Conservation (phyloP, 140 eudicot species). For the Cichorium intybus region DNA sequence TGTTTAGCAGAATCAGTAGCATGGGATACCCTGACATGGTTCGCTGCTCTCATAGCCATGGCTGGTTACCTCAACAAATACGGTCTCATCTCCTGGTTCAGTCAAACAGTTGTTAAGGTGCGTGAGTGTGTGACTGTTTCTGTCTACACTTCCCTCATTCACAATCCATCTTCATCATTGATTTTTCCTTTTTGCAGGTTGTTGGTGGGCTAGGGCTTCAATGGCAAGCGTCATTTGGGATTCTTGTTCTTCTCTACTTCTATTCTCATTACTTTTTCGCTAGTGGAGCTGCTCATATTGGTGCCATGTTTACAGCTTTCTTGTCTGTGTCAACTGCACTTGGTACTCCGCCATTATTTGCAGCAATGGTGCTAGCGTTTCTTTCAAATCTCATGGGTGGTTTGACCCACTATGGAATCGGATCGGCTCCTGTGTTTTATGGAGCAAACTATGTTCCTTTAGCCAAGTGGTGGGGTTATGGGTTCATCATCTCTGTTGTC, state of each 20-base stretch:
- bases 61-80: slow-evolving; percentile 98
- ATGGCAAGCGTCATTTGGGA: slow-evolving; percentile 96
- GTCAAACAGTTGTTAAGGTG: slow-evolving; percentile 94
- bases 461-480: slow-evolving; percentile 96
- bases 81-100: slow-evolving; percentile 97
- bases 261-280: slow-evolving; percentile 97
- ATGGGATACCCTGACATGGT: slow-evolving; percentile 99
- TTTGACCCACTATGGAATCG: slow-evolving; percentile 91
- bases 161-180: background rate
- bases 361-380: slow-evolving; percentile 82
- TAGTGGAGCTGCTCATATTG: slow-evolving; percentile 99
- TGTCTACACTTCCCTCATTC: background rate
- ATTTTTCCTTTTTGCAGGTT: too few species aligned
- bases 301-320: slow-evolving; percentile 98
- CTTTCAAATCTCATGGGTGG: slow-evolving; percentile 99
- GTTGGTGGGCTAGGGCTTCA: slow-evolving; percentile 97
- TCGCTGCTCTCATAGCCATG: slow-evolving; percentile 99
- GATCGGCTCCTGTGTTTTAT: slow-evolving; percentile 98
- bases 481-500: slow-evolving; percentile 79
- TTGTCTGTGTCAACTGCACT: slow-evolving; percentile 91
- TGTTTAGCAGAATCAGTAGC: slow-evolving; percentile 94
- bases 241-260: slow-evolving; percentile 90
- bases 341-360: slow-evolving; percentile 83
- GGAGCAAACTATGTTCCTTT: slow-evolving; percentile 95
- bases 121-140: too few species aligned